These are phyloP conservation scores for Globisporangium nodosum DNA, from an alignment of 352 stramenopile species.

Conservation along the genomic window DNA sequence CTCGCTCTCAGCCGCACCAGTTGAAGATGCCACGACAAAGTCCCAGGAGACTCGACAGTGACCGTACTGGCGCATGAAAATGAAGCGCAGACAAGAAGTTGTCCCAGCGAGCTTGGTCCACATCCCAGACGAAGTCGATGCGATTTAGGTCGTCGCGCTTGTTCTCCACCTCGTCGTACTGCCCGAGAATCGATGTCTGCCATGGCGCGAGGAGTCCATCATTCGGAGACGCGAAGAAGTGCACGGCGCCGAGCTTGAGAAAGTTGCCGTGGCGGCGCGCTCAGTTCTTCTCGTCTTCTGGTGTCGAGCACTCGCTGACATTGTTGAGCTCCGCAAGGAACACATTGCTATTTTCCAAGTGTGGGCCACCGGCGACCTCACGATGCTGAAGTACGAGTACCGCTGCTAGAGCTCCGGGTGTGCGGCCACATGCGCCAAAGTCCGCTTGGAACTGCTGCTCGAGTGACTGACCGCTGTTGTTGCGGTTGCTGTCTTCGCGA, in stretches of 20 bases:
- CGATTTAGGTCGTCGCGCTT: constrained; percentile 10
- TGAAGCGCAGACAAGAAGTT: too few species aligned
- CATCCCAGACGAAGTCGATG: too few species aligned
- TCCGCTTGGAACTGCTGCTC: constrained; percentile 26
- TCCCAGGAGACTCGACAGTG: too few species aligned
- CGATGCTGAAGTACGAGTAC: constrained; percentile 23
- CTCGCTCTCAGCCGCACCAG: too few species aligned
- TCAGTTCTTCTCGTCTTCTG: constrained; percentile 15
- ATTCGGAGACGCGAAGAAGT: constrained; percentile 40
- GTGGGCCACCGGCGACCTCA: constrained; percentile 15
- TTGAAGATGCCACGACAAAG: too few species aligned
- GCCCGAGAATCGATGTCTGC: constrained; percentile 26
- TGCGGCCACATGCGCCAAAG: constrained; percentile 16
- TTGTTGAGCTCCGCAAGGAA: constrained; percentile 28
- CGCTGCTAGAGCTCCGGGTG: constrained; percentile 16
- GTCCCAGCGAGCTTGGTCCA: too few species aligned
- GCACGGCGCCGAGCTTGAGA: constrained; percentile 22
- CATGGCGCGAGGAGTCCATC: constrained; percentile 31
- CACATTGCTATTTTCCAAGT: constrained; percentile 16
- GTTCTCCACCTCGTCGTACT: constrained; percentile 31
- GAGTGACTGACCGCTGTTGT: neutral
- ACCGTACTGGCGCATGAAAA: too few species aligned
- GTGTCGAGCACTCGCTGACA: constrained; percentile 17
- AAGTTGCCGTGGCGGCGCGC: constrained; percentile 27
- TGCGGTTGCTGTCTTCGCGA: too few species aligned